phyloP scores from a whole-genome alignment of 1,139 yeast species.

The Geotrichum histeridarum region DNA sequence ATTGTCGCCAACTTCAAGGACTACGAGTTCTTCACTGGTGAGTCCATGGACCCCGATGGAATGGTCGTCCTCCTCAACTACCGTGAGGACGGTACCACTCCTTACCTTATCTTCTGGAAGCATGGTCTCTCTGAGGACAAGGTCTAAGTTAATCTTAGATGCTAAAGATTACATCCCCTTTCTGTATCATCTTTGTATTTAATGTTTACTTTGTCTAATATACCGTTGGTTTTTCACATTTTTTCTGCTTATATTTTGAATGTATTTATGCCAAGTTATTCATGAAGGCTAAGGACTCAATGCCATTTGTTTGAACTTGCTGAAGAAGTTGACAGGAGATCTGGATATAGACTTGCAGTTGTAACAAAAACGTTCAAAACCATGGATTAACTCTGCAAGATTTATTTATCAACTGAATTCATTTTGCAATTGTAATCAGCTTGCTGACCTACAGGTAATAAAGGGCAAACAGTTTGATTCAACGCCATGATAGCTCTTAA shows the following conservation, averaged over 20 bases:
- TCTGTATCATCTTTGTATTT: background rate
- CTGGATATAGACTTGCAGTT: too few species aligned
- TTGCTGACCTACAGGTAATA: too few species aligned
- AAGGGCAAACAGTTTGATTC: too few species aligned
- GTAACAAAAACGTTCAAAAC: too few species aligned
- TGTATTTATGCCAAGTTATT: too few species aligned
- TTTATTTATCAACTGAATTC: too few species aligned
- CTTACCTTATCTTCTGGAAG: constrained; percentile 97
- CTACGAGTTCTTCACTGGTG: constrained; percentile 99
- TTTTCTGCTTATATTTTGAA: background rate
- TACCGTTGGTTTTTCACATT: background rate
- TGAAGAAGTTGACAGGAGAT: too few species aligned
- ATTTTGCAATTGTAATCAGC: too few species aligned
- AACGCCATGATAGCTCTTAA: too few species aligned
- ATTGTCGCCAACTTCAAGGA: constrained; percentile 90
- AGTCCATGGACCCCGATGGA: constrained; percentile 99
- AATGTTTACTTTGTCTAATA: constrained; percentile 6
- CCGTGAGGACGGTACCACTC: constrained; percentile 99
- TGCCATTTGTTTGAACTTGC: too few species aligned
- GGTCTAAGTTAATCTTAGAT: constrained; percentile 51
- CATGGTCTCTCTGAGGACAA: constrained; percentile 89
- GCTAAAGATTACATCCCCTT: background rate
- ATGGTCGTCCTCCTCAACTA: constrained; percentile 97
- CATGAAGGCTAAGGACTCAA: too few species aligned
- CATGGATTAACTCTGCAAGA: too few species aligned